Base-by-base conservation (phyloP, 139 green algal genomes). In the Coccomyxa sp. region DNA sequence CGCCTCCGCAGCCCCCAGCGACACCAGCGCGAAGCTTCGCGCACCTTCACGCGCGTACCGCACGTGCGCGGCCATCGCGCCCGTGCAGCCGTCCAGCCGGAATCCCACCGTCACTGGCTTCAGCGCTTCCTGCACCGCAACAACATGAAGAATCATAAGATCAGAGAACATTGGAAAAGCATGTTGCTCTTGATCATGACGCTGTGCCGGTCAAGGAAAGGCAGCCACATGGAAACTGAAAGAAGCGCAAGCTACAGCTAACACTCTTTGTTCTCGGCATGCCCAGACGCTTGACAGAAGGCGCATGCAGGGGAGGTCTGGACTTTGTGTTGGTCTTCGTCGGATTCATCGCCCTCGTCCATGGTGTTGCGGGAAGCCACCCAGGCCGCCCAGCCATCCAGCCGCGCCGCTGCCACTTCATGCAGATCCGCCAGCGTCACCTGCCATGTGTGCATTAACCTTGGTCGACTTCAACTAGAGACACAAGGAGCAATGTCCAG, bases 51-150 rank as follows among this genome's bases (percentile, higher is more conserved):
- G 63, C 27, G 30, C 74, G 13, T 76, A 32, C 27, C 30, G 71
- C 38, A 79, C 38, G 31, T 84, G 74, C 23, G 79, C 79, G 1
- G 67, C 84, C 71, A 84, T 15, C 23, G 32, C 45, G 59, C 84
- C 84, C 25, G 71, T 31, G 27, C 84, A n/a, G 27, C 74, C 77
- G 38, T 84, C 71, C 18, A 87, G 57, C 10, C 79, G 79, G 82
- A 68, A 85, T 13, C 51, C 67, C 18, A 14, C 59, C 28, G 13
- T 78, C 59, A 82, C 58, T 10, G 76, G 59, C 27, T 32, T 31
- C 13, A 51, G 32, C 18, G 51, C 82, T 30, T 51, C 38, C 38
- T 51, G 38, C 38, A 51, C 38, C 38, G 38, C 38, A 51, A 7
- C 38, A 51, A 11, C n/a, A n/a, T n/a, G n/a, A n/a, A n/a, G n/a